Base-by-base conservation (phyloP, 257 asterid species). In the Fraxinus anomala region DNA sequence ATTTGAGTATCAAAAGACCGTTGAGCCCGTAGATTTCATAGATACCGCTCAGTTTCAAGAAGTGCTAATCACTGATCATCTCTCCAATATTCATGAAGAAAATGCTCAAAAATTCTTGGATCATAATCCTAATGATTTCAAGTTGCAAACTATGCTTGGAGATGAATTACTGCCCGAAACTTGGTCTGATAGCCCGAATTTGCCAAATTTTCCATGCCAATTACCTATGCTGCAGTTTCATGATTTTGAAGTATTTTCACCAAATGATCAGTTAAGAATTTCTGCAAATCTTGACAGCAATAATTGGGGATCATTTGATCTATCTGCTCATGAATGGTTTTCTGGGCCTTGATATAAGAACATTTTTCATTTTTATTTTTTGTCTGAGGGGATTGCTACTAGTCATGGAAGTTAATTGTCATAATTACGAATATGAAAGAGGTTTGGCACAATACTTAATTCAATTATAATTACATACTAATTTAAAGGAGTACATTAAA, bases 251-350 rank as follows among this genome's bases (percentile, higher is more conserved):
- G 31, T 87, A 31, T 82, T 85, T 74, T 80, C 92, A 67, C 51
- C 76, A 61, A 86, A 86, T 73, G 90, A 89, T 75, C 86, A 87
- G 59, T 78, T 82, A 3, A 80, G 83, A 65, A 65, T 80, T 5
- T 73, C 91, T 34, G 49, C 86, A 34, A 75, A 85, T 80, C 47
- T 86, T 6, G 83, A 73, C 37, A 40, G 76, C 34, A 89, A 90
- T 6, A 84, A 84, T 75, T 89, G 94, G 96, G 85, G 85, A 49
- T 76, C 94, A 13, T 89, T 86, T 65, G 97, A 93, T 87, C 83
- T 86, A 6, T 87, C 93, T 17, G 88, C 89, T 68, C 81, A 82
- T 76, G 90, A 87, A 51, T 23, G 83, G 63, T 83, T 83, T 77
- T 80, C 89, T 47, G 84, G 81, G 23, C 85, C 83, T 70, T 87